A percentile compares a stretch with the other conserved stretches of the same genome.
Evolutionary conservation across 78 protist species (phyloP).

Genomic region (Dictyostelium intermedium): DNA sequence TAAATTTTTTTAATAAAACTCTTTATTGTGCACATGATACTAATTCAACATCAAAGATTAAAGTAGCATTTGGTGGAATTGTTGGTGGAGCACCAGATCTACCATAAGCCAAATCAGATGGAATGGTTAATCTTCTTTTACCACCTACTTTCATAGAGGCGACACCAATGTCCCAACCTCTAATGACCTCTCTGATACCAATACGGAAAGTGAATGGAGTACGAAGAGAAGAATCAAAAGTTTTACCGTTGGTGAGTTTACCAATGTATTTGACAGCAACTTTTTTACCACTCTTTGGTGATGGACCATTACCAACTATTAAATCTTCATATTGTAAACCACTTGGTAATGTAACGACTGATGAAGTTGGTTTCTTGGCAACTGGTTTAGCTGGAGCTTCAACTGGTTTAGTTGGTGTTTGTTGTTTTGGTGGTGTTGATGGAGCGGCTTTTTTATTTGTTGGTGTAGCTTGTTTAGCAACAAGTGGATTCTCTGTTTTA

Average conservation of each 20-base stretch:
- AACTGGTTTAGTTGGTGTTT: not conserved
- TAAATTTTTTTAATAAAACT: not conserved
- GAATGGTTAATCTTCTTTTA: constrained; percentile 74
- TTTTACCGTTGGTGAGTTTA: constrained; percentile 69
- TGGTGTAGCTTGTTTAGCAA: not conserved
- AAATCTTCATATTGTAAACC: constrained; percentile 71
- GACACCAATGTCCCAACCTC: constrained; percentile 92
- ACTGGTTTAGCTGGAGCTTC: not conserved
- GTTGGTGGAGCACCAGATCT: constrained; percentile 32
- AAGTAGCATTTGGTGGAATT: constrained; percentile 83
- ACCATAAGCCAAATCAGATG: constrained; percentile 86
- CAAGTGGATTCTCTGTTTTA: not conserved
- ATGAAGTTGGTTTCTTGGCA: not conserved
- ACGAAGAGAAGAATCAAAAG: constrained; percentile 80
- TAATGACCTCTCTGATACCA: constrained; percentile 84
- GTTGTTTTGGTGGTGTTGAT: too few relatives aligned
- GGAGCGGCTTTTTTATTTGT: not conserved
- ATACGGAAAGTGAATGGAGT: constrained; percentile 78
- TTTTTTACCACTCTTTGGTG: constrained; percentile 58
- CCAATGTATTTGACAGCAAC: constrained; percentile 88
- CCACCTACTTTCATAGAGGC: constrained; percentile 88
- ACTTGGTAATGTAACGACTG: constrained; percentile 1
- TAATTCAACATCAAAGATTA: constrained; percentile 83
- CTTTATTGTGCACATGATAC: not conserved
- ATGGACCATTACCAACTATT: constrained; percentile 70